A percentile compares a stretch with the other conserved stretches of the same genome.
Evolutionary conservation across 1,139 yeast genomes (phyloP).

Genomic region (Martiniozyma asiatica): DNA sequence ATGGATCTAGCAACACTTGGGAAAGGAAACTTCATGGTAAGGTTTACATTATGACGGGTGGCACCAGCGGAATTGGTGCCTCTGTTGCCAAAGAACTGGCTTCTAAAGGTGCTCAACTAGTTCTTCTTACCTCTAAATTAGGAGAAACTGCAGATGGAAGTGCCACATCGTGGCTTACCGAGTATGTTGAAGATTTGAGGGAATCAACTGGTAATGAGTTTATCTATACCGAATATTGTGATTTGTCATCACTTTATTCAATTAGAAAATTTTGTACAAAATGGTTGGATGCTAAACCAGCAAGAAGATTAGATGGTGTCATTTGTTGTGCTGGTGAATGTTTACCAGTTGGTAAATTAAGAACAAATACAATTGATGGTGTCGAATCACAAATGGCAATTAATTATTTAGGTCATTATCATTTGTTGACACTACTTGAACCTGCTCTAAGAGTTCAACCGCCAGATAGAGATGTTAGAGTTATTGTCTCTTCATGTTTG

Average conservation of each 20-base stretch:
- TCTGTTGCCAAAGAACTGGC: slow-evolving; percentile 67
- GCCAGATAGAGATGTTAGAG: slow-evolving; percentile 85
- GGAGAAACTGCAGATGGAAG: slow-evolving; percentile 29
- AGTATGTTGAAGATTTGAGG: slow-evolving; percentile 68
- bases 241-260: slow-evolving; percentile 60
- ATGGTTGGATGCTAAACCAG: slow-evolving; percentile 88
- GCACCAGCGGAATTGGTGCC: slow-evolving; percentile 86
- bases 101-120: slow-evolving; percentile 70
- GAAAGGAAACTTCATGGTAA: slow-evolving; percentile 86
- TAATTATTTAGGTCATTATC: slow-evolving; percentile 73
- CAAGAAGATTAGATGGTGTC: slow-evolving; percentile 81
- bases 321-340: slow-evolving; percentile 80
- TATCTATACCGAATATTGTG: slow-evolving; percentile 84
- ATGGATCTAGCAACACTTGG: slow-evolving; percentile 78
- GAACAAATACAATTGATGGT: slow-evolving; percentile 68
- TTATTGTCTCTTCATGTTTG: slow-evolving; percentile 64
- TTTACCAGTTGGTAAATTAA: slow-evolving; percentile 49
- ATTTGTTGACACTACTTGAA: slow-evolving; percentile 60
- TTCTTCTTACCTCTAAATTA: slow-evolving; percentile 49
- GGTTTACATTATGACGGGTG: slow-evolving; percentile 77
- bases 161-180: slow-evolving; percentile 49
- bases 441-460: slow-evolving; percentile 85
- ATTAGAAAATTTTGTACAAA: slow-evolving; percentile 86
- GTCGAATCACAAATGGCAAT: slow-evolving; percentile 75
- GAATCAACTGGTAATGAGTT: slow-evolving; percentile 55